phyloP scores from a whole-genome alignment of 2,329 filamentous ascomycete genomes.

The Fusarium dlaminii region DNA sequence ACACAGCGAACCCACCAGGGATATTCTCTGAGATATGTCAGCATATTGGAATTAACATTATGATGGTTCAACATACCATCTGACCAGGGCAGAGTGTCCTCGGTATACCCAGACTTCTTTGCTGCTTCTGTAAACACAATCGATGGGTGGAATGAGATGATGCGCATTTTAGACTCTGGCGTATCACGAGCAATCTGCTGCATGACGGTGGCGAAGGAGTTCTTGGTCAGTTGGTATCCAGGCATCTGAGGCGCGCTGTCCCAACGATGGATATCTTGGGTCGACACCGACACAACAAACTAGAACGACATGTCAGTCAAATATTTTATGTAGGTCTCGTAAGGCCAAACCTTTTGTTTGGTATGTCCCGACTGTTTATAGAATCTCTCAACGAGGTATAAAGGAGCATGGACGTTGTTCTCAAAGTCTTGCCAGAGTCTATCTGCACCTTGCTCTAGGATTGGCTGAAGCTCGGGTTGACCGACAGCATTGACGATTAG shows the following conservation, averaged over 20 bases:
- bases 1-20: constrained; percentile 54
- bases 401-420: constrained; percentile 24
- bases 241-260: constrained; percentile 30
- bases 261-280: constrained; percentile 43
- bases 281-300: constrained; percentile 27
- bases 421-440: constrained; percentile 39
- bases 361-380: constrained; percentile 29
- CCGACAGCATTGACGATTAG: constrained; percentile 26
- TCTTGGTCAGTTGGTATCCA: constrained; percentile 52
- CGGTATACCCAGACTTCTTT: constrained; percentile 30
- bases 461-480: constrained; percentile 2
- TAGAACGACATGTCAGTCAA: background rate
- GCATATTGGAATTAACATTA: too few relatives aligned
- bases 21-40: constrained; percentile 44
- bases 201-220: constrained; percentile 45
- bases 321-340: rapidly evolving
- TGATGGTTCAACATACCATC: constrained; percentile 14
- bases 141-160: constrained; percentile 54
- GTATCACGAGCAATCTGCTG: constrained; percentile 50
- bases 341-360: constrained; percentile 6
- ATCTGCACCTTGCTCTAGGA: constrained; percentile 32
- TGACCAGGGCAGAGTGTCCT: constrained; percentile 35
- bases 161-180: constrained; percentile 46
- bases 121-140: constrained; percentile 47
- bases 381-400: constrained; percentile 30